These are phyloP conservation scores for Salvia sclarea DNA, from an alignment of 305 asterid species.

Conservation along the genomic window DNA sequence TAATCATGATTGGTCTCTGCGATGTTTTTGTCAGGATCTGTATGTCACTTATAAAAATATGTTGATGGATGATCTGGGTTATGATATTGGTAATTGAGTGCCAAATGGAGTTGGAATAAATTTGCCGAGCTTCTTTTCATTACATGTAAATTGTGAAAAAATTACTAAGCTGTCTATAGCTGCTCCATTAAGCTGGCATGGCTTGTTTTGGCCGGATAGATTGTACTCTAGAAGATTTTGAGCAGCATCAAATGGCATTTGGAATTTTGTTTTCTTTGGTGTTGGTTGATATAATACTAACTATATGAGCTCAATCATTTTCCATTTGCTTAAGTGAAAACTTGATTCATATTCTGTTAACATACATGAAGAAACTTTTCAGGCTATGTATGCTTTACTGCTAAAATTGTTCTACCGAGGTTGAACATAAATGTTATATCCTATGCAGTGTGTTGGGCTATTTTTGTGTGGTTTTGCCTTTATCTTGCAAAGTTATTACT, in stretches of 20 bases:
- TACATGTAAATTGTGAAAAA: background rate
- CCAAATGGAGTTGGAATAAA: conserved; percentile 11
- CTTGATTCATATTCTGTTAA: background rate
- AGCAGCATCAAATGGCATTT: conserved; percentile 2
- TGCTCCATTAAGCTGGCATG: background rate
- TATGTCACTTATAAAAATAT: background rate
- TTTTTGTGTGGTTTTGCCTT: conserved; percentile 12
- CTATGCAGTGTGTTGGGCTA: background rate
- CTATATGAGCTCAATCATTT: conserved; percentile 1
- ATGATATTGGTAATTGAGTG: conserved; percentile 3
- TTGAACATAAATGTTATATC: background rate
- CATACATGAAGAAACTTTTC: background rate
- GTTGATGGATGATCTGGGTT: background rate
- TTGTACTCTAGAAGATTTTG: background rate
- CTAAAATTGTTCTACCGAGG: background rate
- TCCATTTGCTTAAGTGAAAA: background rate
- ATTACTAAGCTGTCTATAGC: background rate
- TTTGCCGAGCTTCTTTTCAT: conserved; percentile 9
- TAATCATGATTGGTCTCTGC: background rate
- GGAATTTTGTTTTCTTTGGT: conserved; percentile 16
- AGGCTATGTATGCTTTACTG: background rate
- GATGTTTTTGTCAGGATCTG: conserved; percentile 10
- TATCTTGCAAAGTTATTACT: conserved; percentile 12
- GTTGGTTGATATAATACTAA: conserved; percentile 11
- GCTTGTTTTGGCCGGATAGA: background rate